Conservation (phyloP, 495 filamentous ascomycete genomes). For the Neurospora pannonica region DNA sequence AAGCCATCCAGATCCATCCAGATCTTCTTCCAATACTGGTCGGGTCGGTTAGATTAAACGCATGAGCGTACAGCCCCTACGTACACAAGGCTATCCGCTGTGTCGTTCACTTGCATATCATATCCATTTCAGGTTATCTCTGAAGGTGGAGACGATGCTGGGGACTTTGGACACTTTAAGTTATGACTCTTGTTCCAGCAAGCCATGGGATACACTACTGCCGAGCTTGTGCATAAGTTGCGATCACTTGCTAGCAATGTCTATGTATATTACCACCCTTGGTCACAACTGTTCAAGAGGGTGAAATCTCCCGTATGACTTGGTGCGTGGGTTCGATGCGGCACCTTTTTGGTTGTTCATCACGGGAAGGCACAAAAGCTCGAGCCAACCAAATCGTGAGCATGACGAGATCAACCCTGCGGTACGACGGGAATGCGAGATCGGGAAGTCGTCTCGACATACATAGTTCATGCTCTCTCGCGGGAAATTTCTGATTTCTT, state of each 20-base stretch:
- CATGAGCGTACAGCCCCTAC: neutral
- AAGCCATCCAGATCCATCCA: conserved; percentile 10
- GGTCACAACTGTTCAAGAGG: neutral
- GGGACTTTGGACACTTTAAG: neutral
- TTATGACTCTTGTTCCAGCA: neutral
- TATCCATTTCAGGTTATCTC: neutral
- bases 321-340: neutral
- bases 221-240: neutral
- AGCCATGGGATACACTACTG: neutral
- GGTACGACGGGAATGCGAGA: neutral
- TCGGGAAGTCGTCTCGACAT: neutral
- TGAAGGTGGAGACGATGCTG: neutral
- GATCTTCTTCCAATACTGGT: conserved; percentile 7
- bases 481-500: neutral
- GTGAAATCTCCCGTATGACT: neutral
- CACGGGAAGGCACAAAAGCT: neutral
- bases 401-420: neutral
- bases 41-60: conserved; percentile 11
- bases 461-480: neutral
- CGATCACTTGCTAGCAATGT: neutral
- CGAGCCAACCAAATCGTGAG: neutral
- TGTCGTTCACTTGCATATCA: neutral
- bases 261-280: neutral
- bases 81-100: neutral
- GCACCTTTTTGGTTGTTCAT: neutral